phyloP scores from a whole-genome alignment of 805 yeast genomes.

The Yarrowia osloensis region DNA sequence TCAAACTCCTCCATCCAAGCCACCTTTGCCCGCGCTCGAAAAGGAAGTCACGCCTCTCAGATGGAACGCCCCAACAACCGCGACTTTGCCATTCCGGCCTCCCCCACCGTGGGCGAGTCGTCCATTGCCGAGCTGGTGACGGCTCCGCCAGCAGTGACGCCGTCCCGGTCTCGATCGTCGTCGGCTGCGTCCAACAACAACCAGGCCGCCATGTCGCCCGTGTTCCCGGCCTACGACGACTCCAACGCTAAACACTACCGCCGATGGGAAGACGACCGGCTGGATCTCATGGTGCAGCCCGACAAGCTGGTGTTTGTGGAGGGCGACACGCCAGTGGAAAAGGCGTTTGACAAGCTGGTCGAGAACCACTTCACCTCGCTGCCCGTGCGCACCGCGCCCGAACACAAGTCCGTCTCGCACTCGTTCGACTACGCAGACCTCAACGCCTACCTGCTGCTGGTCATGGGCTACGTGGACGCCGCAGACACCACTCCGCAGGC shows the following conservation, averaged over 20 bases:
- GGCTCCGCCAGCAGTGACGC: conserved; percentile 17
- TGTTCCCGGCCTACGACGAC: conserved; percentile 12
- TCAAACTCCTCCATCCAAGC: conserved; percentile 29
- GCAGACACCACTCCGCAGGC: conserved; percentile 36
- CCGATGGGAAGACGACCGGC: conserved; percentile 74
- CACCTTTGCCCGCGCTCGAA: conserved; percentile 28
- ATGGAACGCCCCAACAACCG: conserved; percentile 30
- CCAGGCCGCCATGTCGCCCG: conserved; percentile 29
- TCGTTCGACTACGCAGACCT: conserved; percentile 81
- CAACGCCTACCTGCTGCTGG: conserved; percentile 80
- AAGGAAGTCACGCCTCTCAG: conserved; percentile 23
- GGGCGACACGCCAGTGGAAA: conserved; percentile 72
- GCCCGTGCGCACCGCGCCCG: conserved; percentile 57
- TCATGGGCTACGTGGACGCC: conserved; percentile 64
- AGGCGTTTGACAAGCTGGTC: conserved; percentile 78
- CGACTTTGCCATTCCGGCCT: conserved; percentile 22
- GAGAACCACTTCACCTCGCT: conserved; percentile 77
- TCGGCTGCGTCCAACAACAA: conserved; percentile 16
- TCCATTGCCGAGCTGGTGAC: conserved; percentile 26
- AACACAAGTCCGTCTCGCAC: conserved; percentile 60
- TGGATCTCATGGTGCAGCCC: conserved; percentile 73
- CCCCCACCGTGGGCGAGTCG: conserved; percentile 22
- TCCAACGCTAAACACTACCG: conserved; percentile 24
- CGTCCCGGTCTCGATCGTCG: conserved; percentile 21
- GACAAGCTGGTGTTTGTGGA: conserved; percentile 74